Conservation (phyloP, 768 basidiomycete genomes). For the Peribolospora kevripleyi region DNA sequence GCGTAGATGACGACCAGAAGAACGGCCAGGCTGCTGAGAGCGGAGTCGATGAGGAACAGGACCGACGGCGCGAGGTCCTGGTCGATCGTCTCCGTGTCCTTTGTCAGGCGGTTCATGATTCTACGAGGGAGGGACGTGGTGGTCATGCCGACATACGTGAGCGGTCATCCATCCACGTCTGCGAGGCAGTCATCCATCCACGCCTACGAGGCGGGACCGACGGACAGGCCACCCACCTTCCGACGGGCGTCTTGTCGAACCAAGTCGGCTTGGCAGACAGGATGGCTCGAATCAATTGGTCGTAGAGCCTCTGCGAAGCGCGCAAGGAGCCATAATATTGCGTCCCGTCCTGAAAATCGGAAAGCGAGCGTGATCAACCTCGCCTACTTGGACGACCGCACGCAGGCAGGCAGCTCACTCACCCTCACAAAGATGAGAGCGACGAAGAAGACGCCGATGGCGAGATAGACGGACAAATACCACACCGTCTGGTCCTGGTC, state of each 20-base stretch:
- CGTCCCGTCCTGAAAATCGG: neutral
- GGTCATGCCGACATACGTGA: slow-evolving; percentile 10
- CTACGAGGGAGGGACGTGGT: slow-evolving; percentile 18
- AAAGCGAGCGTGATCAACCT: neutral
- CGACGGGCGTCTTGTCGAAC: neutral
- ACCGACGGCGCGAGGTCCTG: slow-evolving; percentile 9
- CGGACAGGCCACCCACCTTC: neutral
- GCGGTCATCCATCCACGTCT: too few species aligned
- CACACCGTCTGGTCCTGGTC: neutral
- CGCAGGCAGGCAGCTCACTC: neutral
- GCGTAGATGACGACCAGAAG: slow-evolving; percentile 17
- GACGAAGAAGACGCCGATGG: slow-evolving; percentile 11
- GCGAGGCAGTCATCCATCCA: neutral
- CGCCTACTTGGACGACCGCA: neutral
- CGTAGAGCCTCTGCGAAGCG: slow-evolving; percentile 13
- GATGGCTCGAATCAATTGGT: slow-evolving; percentile 16
- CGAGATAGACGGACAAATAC: slow-evolving; percentile 13
- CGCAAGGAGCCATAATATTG: neutral
- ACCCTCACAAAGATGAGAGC: slow-evolving; percentile 4
- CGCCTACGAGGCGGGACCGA: neutral
- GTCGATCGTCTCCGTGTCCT: slow-evolving; percentile 23
- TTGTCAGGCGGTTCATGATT: slow-evolving; percentile 22
- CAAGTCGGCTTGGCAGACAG: slow-evolving; percentile 19
- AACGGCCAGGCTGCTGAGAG: slow-evolving; percentile 16
- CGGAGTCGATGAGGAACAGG: slow-evolving; percentile 8